Percentiles rank a stretch among this genome's conserved stretches.
Evolutionary conservation across 208 protist species (phyloP).

Genomic region (Leishmania arabica): DNA sequence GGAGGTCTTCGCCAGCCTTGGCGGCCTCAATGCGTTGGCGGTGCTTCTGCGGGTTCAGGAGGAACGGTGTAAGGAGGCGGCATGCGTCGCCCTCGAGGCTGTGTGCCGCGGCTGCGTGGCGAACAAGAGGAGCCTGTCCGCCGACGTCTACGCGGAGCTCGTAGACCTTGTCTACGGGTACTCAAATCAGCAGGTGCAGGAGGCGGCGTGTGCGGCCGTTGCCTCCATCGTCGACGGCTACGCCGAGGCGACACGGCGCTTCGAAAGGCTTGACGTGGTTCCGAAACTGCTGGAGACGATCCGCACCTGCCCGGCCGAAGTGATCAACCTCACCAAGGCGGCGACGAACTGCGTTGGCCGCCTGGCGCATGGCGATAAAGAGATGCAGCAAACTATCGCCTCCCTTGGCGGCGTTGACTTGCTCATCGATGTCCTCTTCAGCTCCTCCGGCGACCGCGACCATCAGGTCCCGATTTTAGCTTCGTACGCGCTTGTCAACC

Average conservation of each 20-base stretch:
- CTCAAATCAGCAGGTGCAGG: slow-evolving; percentile 92
- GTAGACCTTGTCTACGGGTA: slow-evolving; percentile 88
- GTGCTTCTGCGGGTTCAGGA: slow-evolving; percentile 82
- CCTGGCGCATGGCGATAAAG: slow-evolving; percentile 78
- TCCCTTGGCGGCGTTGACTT: slow-evolving; percentile 80
- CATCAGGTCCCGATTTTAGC: slow-evolving; percentile 91
- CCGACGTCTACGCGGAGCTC: slow-evolving; percentile 67
- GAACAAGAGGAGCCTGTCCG: slow-evolving; percentile 67
- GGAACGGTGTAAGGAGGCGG: slow-evolving; percentile 91
- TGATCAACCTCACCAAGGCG: slow-evolving; percentile 88
- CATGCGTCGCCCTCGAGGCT: slow-evolving; percentile 86
- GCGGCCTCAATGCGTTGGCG: slow-evolving; percentile 74
- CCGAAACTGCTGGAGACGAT: slow-evolving; percentile 89
- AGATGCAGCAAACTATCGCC: slow-evolving; percentile 80
- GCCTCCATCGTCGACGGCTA: slow-evolving; percentile 83
- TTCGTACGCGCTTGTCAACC: slow-evolving; percentile 89
- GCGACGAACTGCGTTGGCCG: slow-evolving; percentile 89
- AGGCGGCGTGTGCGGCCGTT: slow-evolving; percentile 86
- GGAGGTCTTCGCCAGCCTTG: slow-evolving; percentile 56
- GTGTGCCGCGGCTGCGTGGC: slow-evolving; percentile 72
- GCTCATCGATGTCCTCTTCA: slow-evolving; percentile 90
- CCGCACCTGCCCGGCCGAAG: slow-evolving; percentile 81
- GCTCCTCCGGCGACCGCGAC: slow-evolving; percentile 76
- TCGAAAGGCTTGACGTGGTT: slow-evolving; percentile 78
- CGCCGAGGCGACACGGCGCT: slow-evolving; percentile 52